Base-by-base conservation (phyloP, 2,329 filamentous ascomycete species). In the Hyphodiscus sp. region DNA sequence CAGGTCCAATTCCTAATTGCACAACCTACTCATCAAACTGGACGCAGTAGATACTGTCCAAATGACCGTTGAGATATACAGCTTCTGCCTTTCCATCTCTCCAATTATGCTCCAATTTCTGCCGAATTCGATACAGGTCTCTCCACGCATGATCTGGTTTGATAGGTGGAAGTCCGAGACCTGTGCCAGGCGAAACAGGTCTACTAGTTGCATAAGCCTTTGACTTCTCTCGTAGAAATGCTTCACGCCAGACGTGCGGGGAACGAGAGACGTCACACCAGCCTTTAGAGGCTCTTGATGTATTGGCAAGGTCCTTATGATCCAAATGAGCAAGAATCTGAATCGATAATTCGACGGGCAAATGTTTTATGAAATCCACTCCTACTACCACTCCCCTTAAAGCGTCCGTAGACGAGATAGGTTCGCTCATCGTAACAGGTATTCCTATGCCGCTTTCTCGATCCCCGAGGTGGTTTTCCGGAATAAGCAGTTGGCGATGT, bases 21-120 rank as follows among this genome's bases (percentile, higher is more conserved):
- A 46, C 49, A 5, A 75, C 85, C 63, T 79, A 91, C 86, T 97
- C 92, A 69, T 99, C 94, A 68, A 97, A 99, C 68, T 99, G 94
- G 53, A 95, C 82, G 70, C 94, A 99, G 73, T 99, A 99, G 53
- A 99, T 95, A 61, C 91, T 96, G 69, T 99, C 94, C 23, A 85
- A 85, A 69, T 99, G 94, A 1, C 94, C 94, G 64, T 94, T 90
- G 20, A 99, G 79, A 69, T 96, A 97, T 52, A 95, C 83, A 0
- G 90, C 86, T 45, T 83, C 85, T 9, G 91, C 89, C 60, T 85
- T 84, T 52, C 88, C 87, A 49, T 84, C 75, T 63, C 82, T 85
- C 94, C 94, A 99, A 58, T 88, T 83, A 60, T 78, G 75, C 62
- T 90, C 86, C 57, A 99, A 78, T 58, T 87, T 80, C 56, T 85